A percentile compares a stretch with the other conserved stretches of the same genome.
Evolutionary conservation across 257 asterid genomes (phyloP).

Genomic region (Penstemon davidsonii): DNA sequence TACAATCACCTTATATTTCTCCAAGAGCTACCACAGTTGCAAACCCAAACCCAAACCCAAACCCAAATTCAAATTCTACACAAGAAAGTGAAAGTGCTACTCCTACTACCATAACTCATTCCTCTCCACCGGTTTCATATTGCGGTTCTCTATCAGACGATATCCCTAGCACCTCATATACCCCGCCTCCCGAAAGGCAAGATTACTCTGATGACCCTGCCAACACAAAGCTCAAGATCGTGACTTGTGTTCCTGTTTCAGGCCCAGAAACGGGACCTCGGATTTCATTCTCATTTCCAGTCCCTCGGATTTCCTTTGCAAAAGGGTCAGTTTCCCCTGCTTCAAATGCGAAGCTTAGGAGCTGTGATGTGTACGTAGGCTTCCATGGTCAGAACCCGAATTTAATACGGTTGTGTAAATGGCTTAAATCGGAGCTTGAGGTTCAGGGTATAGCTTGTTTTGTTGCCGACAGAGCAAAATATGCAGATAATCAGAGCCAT

Average conservation of each 20-base stretch:
- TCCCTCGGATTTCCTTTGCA: conserved; percentile 80
- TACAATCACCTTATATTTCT: conserved; percentile 87
- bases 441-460: conserved; percentile 88
- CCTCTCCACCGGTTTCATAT: conserved; percentile 69
- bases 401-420: conserved; percentile 68
- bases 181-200: conserved; percentile 66
- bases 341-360: conserved; percentile 71
- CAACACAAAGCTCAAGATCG: conserved; percentile 56
- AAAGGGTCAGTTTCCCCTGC: conserved; percentile 67
- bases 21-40: conserved; percentile 57
- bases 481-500: conserved; percentile 76
- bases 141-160: conserved; percentile 81
- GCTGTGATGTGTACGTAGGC: conserved; percentile 89
- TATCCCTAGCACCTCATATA: conserved; percentile 79
- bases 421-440: conserved; percentile 93
- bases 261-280: conserved; percentile 54
- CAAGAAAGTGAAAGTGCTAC: conserved; percentile 45
- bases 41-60: conserved; percentile 23
- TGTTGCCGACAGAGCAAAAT: conserved; percentile 76
- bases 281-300: conserved; percentile 77
- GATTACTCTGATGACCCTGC: conserved; percentile 46
- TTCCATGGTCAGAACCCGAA: conserved; percentile 71
- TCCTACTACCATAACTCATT: conserved; percentile 49
- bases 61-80: conserved; percentile 23
- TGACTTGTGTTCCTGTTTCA: conserved; percentile 57